A percentile compares a stretch with the other conserved stretches of the same genome.
Evolutionary conservation across 257 asterid genomes (phyloP).

Genomic region (Fraxinus excelsior): DNA sequence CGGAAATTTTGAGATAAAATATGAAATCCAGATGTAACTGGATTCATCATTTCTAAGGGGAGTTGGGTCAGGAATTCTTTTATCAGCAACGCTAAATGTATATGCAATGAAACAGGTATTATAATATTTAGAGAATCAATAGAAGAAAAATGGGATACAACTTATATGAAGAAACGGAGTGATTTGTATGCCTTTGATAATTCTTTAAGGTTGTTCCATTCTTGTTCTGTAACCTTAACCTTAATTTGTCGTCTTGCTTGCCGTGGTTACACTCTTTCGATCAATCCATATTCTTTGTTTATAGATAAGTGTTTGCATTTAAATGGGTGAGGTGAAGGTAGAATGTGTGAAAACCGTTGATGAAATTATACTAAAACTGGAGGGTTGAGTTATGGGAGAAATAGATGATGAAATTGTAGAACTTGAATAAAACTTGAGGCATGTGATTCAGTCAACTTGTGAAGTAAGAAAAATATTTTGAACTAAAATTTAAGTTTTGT

Average conservation of each 20-base stretch:
- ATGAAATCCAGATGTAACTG: background rate
- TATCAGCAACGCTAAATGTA: background rate
- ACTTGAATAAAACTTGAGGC: too few species aligned
- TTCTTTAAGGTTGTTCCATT: background rate
- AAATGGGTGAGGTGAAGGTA: too few species aligned
- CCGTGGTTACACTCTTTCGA: too few species aligned
- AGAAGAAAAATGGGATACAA: background rate
- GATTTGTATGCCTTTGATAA: background rate
- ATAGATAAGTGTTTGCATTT: too few species aligned
- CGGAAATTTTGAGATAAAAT: background rate
- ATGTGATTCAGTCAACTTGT: too few species aligned
- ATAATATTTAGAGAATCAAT: background rate
- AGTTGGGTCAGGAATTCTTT: background rate
- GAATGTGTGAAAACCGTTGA: too few species aligned
- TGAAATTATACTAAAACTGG: too few species aligned
- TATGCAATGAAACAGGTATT: background rate
- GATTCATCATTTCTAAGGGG: background rate
- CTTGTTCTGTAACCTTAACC: background rate
- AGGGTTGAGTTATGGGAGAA: too few species aligned
- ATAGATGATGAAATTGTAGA: too few species aligned
- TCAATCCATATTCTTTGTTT: too few species aligned
- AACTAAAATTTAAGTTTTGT: too few species aligned
- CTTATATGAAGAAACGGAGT: background rate
- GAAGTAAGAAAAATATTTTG: too few species aligned
- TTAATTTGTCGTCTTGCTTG: background rate